phyloP scores from a whole-genome alignment of 1,284 basidiomycete species.

The Xerocomus tenax region DNA sequence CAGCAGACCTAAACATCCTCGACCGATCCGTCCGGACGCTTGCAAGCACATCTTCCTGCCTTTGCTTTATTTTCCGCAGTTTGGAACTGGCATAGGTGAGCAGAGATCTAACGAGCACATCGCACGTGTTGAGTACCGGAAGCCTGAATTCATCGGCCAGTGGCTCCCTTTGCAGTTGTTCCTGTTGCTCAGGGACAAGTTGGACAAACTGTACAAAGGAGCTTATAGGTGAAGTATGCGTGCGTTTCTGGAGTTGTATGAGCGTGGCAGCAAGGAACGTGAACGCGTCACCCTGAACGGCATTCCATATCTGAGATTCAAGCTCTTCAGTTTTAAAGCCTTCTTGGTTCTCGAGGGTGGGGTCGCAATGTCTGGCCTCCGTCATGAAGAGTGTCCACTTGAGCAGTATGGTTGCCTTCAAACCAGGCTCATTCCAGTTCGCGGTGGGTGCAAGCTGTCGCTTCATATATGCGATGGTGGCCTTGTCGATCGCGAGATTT shows the following conservation, averaged over 20 bases:
- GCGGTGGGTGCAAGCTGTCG: slow-evolving; percentile 44
- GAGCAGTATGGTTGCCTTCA: slow-evolving; percentile 70
- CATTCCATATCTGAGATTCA: slow-evolving; percentile 73
- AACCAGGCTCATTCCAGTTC: slow-evolving; percentile 64
- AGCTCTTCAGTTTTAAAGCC: slow-evolving; percentile 73
- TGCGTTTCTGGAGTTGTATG: slow-evolving; percentile 45
- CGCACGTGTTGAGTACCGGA: slow-evolving; percentile 58
- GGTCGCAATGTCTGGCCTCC: slow-evolving; percentile 62
- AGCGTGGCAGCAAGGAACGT: slow-evolving; percentile 57
- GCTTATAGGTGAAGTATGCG: slow-evolving; percentile 35
- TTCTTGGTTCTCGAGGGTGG: slow-evolving; percentile 52
- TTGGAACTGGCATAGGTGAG: slow-evolving; percentile 78
- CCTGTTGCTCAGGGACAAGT: slow-evolving; percentile 41
- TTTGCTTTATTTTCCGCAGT: slow-evolving; percentile 83
- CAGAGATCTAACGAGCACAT: slow-evolving; percentile 62
- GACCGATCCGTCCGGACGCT: slow-evolving; percentile 52
- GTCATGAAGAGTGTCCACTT: slow-evolving; percentile 85
- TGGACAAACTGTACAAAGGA: slow-evolving; percentile 40
- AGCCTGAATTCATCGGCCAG: slow-evolving; percentile 60
- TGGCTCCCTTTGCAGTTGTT: slow-evolving; percentile 51
- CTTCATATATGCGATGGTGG: slow-evolving; percentile 48
- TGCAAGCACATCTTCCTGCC: slow-evolving; percentile 79
- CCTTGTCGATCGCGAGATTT: slow-evolving; percentile 38
- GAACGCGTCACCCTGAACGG: slow-evolving; percentile 78
- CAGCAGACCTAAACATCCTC: slow-evolving; percentile 42